A percentile compares a stretch with the other conserved stretches of the same genome.
Evolutionary conservation across 352 stramenopile species (phyloP).

Genomic region (Phytopythium boreale): DNA sequence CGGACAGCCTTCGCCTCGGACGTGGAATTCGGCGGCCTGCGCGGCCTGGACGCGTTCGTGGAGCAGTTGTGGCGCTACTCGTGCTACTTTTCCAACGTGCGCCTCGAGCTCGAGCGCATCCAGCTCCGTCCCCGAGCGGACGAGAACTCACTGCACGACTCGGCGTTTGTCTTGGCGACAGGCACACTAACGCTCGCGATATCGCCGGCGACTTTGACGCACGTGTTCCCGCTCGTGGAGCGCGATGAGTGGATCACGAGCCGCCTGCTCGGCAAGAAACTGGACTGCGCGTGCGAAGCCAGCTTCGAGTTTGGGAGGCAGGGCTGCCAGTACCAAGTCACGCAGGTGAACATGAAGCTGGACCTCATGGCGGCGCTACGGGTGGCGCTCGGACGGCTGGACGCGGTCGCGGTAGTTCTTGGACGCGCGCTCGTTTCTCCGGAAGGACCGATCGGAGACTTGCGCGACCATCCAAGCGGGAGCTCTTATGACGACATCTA

Average conservation of each 20-base stretch:
- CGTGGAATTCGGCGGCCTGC: slow-evolving; percentile 14
- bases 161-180: slow-evolving; percentile 11
- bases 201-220: slow-evolving; percentile 5
- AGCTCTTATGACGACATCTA: not conserved
- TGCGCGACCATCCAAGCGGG: not conserved
- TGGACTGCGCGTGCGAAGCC: not conserved
- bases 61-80: slow-evolving; percentile 25
- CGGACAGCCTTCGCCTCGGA: slow-evolving; percentile 17
- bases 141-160: not conserved
- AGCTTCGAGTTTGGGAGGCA: slow-evolving; percentile 1
- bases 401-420: slow-evolving; percentile 8
- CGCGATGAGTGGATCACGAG: slow-evolving; percentile 2
- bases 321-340: not conserved
- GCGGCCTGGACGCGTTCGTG: slow-evolving; percentile 13
- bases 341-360: slow-evolving; percentile 7
- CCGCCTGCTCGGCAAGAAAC: slow-evolving; percentile 8
- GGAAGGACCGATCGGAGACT: slow-evolving; percentile 1
- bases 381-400: slow-evolving; percentile 4
- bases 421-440: slow-evolving; percentile 8
- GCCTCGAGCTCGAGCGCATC: slow-evolving; percentile 24
- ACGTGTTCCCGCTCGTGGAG: slow-evolving; percentile 13
- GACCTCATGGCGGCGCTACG: slow-evolving; percentile 11
- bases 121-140: slow-evolving; percentile 1
- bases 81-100: slow-evolving; percentile 19
- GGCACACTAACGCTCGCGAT: slow-evolving; percentile 14